Conservation (phyloP, 352 stramenopile species). For the Phytophthora ramorum region DNA sequence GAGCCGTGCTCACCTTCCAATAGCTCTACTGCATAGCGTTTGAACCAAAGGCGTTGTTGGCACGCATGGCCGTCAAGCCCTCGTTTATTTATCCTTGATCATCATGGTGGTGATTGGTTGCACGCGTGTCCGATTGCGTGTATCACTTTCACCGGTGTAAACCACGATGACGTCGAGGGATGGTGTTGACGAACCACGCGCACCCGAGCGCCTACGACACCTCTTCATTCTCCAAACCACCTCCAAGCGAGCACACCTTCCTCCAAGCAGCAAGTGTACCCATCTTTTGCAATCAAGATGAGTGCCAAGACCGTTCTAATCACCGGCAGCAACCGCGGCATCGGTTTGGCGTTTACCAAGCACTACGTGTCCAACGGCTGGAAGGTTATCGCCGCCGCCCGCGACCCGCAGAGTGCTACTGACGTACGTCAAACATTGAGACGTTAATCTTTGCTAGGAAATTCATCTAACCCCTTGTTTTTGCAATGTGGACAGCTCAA, state of each 20-base stretch:
- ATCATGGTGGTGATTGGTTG: background rate
- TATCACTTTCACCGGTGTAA: background rate
- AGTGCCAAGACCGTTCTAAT: conserved; percentile 53
- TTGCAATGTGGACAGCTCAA: conserved; percentile 17
- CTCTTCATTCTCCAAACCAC: conserved; percentile 15
- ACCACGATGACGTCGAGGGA: conserved; percentile 12
- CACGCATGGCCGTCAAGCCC: too few relatives aligned
- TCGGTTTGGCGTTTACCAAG: conserved; percentile 47
- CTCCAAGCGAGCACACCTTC: conserved; percentile 1
- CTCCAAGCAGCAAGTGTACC: background rate
- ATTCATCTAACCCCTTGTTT: background rate
- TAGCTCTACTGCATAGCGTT: too few relatives aligned
- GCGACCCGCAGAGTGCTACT: conserved; percentile 13
- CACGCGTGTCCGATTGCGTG: background rate
- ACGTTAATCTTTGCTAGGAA: background rate
- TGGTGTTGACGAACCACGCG: conserved; percentile 3
- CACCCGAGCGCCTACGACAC: background rate
- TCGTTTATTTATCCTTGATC: too few relatives aligned
- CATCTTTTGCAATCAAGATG: conserved; percentile 10
- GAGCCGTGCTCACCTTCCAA: too few relatives aligned
- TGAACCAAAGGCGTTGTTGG: too few relatives aligned
- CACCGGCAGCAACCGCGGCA: conserved; percentile 57
- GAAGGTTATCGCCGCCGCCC: conserved; percentile 51
- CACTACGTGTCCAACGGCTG: conserved; percentile 49
- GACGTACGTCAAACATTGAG: conserved; percentile 4